Percentiles rank a stretch among this genome's conserved stretches.
Evolutionary conservation across 1,284 basidiomycete species (phyloP).

Genomic region (Lignosus rhinocerotis): DNA sequence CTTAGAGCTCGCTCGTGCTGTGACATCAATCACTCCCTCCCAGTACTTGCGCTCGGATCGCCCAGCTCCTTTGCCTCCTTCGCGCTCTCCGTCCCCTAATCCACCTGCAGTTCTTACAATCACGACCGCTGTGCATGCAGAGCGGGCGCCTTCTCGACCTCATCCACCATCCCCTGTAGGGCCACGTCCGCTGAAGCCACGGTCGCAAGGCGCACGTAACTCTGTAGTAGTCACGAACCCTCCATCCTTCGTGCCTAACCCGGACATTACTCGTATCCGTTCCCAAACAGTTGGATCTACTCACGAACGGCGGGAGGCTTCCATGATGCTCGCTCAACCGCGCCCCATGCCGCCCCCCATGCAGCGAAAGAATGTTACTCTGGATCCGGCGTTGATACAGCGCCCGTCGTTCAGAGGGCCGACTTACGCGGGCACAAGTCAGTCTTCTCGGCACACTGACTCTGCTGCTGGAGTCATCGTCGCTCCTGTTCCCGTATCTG

Average conservation of each 20-base stretch:
- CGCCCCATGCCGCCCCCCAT: conserved; percentile 12
- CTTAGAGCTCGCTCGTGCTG: conserved; percentile 7
- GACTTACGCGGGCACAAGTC: neutral
- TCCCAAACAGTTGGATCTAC: conserved; percentile 8
- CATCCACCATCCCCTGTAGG: conserved; percentile 52
- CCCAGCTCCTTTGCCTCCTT: conserved; percentile 28
- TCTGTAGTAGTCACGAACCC: conserved; percentile 8
- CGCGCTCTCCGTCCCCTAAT: conserved; percentile 35
- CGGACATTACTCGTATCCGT: conserved; percentile 14
- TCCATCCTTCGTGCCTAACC: conserved; percentile 17
- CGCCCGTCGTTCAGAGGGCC: conserved; percentile 1
- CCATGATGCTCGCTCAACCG: neutral
- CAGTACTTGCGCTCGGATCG: conserved; percentile 24
- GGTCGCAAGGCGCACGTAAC: conserved; percentile 25
- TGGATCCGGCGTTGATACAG: neutral
- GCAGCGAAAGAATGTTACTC: conserved; percentile 16
- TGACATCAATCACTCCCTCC: conserved; percentile 18
- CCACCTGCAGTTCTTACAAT: conserved; percentile 26
- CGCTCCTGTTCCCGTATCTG: conserved; percentile 25
- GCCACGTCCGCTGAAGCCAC: conserved; percentile 40
- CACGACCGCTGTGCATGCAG: conserved; percentile 17
- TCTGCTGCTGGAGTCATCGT: conserved; percentile 22
- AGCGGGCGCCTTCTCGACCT: conserved; percentile 36
- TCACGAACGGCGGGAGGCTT: neutral
- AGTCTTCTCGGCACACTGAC: neutral